phyloP scores from a whole-genome alignment of 1,139 yeast species.

The Petasospora fabianii region DNA sequence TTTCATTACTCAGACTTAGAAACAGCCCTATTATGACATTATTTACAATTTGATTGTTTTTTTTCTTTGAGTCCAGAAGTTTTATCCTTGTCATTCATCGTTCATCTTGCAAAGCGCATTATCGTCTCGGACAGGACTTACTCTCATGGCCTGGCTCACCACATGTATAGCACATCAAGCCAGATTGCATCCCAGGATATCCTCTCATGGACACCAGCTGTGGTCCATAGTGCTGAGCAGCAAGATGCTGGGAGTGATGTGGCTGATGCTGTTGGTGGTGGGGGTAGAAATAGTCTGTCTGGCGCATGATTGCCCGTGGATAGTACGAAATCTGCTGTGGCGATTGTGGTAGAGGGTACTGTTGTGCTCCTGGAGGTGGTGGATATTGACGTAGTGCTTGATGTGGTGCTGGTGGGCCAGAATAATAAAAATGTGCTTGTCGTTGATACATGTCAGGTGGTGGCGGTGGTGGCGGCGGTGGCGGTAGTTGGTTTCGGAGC shows the following conservation, averaged over 20 bases:
- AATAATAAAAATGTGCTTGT: neutral
- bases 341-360: neutral
- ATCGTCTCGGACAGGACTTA: constrained; percentile 10
- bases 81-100: too few relatives aligned
- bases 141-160: constrained; percentile 19
- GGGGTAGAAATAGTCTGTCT: neutral
- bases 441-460: neutral
- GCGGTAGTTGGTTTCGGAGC: constrained; percentile 1
- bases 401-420: neutral
- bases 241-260: too few relatives aligned
- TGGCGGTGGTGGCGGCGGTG: neutral
- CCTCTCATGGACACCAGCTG: constrained; percentile 3
- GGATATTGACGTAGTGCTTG: neutral
- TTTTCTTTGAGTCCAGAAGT: too few relatives aligned
- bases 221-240: neutral
- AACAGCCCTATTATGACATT: too few relatives aligned
- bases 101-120: neutral
- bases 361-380: too few relatives aligned
- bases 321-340: neutral
- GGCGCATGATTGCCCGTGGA: constrained; percentile 1
- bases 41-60: too few relatives aligned
- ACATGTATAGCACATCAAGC: constrained; percentile 13
- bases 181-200: neutral
- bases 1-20: too few relatives aligned
- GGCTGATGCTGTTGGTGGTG: neutral